Base-by-base conservation (phyloP, 768 basidiomycete species). In the Xerocomellus intermedius region DNA sequence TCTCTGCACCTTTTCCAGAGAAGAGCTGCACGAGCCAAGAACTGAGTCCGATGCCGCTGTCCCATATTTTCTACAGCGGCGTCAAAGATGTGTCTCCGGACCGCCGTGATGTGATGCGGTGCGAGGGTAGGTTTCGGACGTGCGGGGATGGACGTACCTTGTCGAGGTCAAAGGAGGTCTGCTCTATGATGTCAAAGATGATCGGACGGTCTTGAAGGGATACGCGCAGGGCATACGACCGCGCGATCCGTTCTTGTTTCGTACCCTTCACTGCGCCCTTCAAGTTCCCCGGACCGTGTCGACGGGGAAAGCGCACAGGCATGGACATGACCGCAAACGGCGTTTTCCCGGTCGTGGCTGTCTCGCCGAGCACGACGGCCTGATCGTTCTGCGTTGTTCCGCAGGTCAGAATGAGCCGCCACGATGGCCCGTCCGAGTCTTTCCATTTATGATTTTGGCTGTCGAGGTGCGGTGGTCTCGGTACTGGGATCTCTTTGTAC, bases 91-190 rank as follows among this genome's bases (percentile, higher is more conserved):
- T 33, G 21, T 21, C 17, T 43, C 24, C 55, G 2, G 19, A n/a
- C 5, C 44, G 3, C 17, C 44, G 9, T 22, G 16, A 26, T 21
- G 17, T 24, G 22, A 35, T 32, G 26, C 2, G 42, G 14, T 12
- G 17, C 4, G 21, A 10, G 21, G 9, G 16, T 5, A 2, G 7
- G 30, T 13, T 8, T 32, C 26, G 26, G 33, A 13, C 24, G 35
- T 19, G 13, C 13, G 12, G 5, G 26, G 26, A 8, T 8, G 8
- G 42, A 55, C 78, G 66, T 58, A 91, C 94, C 83, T 97, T 96
- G 77, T 97, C 94, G 5, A 96, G 77, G 65, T 95, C 94, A 67
- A 92, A 96, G 2, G 89, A 89, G 0, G 89, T 94, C 64, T 91
- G 87, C 64, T 97, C 94, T 17, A 73, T 75, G 22, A 97, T 75